Evolutionary conservation across 805 yeast genomes (phyloP).

Genomic region (Candida yuanshanica): DNA sequence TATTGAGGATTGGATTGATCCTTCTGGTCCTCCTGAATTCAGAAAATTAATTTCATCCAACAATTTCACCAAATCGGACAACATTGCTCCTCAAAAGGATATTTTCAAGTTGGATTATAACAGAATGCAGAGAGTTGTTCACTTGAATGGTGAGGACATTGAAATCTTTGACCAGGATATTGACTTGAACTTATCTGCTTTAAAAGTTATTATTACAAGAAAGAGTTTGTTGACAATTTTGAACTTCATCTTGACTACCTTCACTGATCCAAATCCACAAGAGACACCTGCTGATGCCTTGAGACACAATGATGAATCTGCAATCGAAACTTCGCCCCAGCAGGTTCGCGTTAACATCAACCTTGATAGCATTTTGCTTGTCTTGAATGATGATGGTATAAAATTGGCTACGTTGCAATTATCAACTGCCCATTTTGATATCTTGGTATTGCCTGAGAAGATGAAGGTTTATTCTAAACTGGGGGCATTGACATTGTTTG

Average conservation of each 20-base stretch:
- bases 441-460: constrained; percentile 67
- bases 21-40: constrained; percentile 54
- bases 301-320: constrained; percentile 59
- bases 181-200: constrained; percentile 67
- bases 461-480: constrained; percentile 66
- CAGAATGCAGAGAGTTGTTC: constrained; percentile 55
- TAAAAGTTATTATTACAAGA: constrained; percentile 69
- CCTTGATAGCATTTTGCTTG: constrained; percentile 66
- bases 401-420: constrained; percentile 75
- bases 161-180: constrained; percentile 77
- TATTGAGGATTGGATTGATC: constrained; percentile 70
- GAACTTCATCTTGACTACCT: constrained; percentile 80
- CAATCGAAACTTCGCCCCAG: constrained; percentile 58
- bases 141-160: constrained; percentile 44
- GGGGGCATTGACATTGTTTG: constrained; percentile 75
- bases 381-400: constrained; percentile 77
- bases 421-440: constrained; percentile 63
- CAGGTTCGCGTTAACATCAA: constrained; percentile 64
- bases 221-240: constrained; percentile 71
- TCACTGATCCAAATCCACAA: constrained; percentile 73
- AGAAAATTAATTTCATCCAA: constrained; percentile 66
- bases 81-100: constrained; percentile 33
- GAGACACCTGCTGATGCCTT: constrained; percentile 65
- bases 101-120: constrained; percentile 56
- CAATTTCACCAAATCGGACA: constrained; percentile 34